A percentile compares a stretch with the other conserved stretches of the same genome.
phyloP scores from a whole-genome alignment of 306 rosid species.

The Castanea sativa region DNA sequence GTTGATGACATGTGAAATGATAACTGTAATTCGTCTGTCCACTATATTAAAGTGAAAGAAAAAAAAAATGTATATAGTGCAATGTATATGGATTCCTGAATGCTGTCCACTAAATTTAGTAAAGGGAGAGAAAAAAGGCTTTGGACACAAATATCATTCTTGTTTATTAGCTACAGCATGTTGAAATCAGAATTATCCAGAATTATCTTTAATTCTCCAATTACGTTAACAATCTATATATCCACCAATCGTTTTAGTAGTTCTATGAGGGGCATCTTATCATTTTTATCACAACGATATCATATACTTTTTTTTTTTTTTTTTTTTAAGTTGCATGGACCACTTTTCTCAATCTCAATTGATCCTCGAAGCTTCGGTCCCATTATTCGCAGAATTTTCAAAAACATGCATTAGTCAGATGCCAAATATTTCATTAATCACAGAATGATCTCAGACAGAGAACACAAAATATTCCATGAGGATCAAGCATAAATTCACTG shows the following conservation, averaged over 20 bases:
- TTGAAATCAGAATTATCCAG: conserved; percentile 10
- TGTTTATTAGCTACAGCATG: background rate
- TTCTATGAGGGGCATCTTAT: conserved; percentile 12
- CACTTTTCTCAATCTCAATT: conserved; percentile 2
- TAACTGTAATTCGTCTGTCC: background rate
- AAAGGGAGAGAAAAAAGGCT: conserved; percentile 22
- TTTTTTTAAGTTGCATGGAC: background rate
- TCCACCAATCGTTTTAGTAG: conserved; percentile 9
- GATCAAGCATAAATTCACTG: background rate
- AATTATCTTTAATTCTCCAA: background rate
- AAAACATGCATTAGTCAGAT: conserved; percentile 7
- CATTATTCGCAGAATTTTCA: conserved; percentile 1
- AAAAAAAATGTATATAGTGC: background rate
- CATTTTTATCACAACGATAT: conserved; percentile 26
- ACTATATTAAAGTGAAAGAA: background rate
- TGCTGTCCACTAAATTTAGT: conserved; percentile 16
- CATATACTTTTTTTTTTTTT: conserved; percentile 11
- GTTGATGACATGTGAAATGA: background rate
- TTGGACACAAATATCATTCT: background rate
- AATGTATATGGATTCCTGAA: background rate
- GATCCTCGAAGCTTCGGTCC: background rate
- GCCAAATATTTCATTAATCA: conserved; percentile 20
- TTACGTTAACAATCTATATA: conserved; percentile 17
- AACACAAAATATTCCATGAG: background rate
- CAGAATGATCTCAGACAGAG: background rate